A percentile compares a stretch with the other conserved stretches of the same genome.
Evolutionary conservation across 805 yeast genomes (phyloP).

Genomic region (Teunomyces funiuensis): DNA sequence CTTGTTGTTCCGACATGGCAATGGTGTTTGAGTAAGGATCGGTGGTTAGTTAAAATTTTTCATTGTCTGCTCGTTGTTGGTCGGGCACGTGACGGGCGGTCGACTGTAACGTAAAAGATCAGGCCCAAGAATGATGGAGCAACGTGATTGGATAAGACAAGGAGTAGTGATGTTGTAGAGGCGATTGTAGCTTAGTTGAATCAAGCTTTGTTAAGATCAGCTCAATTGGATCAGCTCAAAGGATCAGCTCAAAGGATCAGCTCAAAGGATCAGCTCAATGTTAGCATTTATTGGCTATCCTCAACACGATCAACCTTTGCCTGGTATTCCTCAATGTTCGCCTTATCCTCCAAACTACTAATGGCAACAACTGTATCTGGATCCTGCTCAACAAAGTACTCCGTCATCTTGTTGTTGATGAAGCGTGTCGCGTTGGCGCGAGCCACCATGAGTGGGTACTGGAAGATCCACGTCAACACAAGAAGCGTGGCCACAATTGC

Average conservation of each 20-base stretch:
- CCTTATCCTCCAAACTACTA: background rate
- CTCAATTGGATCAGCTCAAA: no score
- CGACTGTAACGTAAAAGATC: no score
- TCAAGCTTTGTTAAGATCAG: no score
- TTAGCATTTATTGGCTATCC: no score
- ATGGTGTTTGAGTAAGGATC: background rate
- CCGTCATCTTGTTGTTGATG: background rate
- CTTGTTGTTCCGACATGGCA: slow-evolving; percentile 26
- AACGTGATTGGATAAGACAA: no score
- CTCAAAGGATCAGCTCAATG: no score
- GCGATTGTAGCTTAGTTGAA: no score
- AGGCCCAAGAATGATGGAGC: no score
- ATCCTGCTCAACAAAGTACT: background rate
- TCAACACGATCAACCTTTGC: background rate
- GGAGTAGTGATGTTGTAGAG: no score
- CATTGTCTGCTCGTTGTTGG: slow-evolving; percentile 5
- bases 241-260: no score
- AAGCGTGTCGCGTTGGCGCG: background rate
- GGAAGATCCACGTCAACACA: background rate
- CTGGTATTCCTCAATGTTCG: background rate
- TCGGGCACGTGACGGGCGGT: background rate
- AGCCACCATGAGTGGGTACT: background rate
- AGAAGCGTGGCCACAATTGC: background rate
- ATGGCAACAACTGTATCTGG: background rate
- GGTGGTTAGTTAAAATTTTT: slow-evolving; percentile 1